Evolutionary conservation across 768 basidiomycete genomes (phyloP).

Genomic region (Dendrothele bispora): DNA sequence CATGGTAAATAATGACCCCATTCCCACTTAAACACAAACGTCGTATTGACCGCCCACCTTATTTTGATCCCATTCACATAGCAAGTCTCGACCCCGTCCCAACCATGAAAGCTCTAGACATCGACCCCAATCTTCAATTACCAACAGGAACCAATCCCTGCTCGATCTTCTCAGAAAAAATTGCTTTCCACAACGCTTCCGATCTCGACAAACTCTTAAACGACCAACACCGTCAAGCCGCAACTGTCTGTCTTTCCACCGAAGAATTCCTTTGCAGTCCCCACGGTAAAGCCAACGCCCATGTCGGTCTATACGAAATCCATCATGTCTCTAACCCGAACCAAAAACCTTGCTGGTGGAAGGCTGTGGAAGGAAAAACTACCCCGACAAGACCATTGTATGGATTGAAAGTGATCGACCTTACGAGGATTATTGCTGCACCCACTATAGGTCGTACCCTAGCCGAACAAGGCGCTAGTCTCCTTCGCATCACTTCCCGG

Average conservation of each 20-base stretch:
- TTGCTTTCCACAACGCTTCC: not conserved
- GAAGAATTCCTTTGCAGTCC: conserved; percentile 11
- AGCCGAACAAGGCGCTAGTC: conserved; percentile 4
- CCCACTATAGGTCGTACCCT: conserved; percentile 4
- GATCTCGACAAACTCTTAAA: not conserved
- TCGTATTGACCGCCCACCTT: not conserved
- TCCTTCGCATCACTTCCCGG: conserved; percentile 1
- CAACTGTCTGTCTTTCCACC: conserved; percentile 1
- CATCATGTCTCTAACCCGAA: conserved; percentile 12
- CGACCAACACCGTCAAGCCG: not conserved
- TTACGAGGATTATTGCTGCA: conserved; percentile 6
- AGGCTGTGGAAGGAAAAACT: conserved; percentile 9
- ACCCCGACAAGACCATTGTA: conserved; percentile 14
- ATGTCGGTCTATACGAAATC: conserved; percentile 20
- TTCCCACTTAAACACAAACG: not conserved
- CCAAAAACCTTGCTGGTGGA: conserved; percentile 20
- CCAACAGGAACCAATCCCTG: not conserved
- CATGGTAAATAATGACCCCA: not conserved
- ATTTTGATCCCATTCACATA: no score
- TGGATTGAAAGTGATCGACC: conserved; percentile 5
- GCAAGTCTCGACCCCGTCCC: conserved; percentile 5
- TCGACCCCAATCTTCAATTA: not conserved
- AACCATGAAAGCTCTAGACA: not conserved
- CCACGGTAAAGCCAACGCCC: conserved; percentile 24
- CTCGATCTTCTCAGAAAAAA: conserved; percentile 3